Percentiles rank a stretch among this genome's conserved stretches.
These are phyloP conservation scores for Macadamia integrifolia DNA, from an alignment of 164 flowering plant genomes.

Conservation along the genomic window DNA sequence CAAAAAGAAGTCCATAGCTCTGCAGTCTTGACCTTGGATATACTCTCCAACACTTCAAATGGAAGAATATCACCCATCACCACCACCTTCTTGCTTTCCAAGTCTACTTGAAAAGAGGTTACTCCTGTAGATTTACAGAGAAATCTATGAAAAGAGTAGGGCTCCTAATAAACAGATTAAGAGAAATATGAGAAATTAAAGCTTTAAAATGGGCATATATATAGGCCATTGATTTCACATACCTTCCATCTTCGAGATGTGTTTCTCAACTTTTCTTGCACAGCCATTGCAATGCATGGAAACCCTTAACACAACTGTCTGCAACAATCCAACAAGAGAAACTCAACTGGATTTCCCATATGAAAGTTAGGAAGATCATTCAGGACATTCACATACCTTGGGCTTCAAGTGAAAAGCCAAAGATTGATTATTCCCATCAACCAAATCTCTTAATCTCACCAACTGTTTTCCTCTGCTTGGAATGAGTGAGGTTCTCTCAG, in stretches of 20 bases:
- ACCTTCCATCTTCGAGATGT: constrained; percentile 76
- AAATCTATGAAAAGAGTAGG: no score
- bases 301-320: constrained; percentile 76
- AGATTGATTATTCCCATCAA: constrained; percentile 44
- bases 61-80: constrained; percentile 81
- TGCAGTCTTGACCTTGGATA: constrained; percentile 73
- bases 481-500: constrained; percentile 47
- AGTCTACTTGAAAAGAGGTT: constrained; percentile 69
- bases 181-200: no score
- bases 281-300: constrained; percentile 88
- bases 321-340: constrained; percentile 11
- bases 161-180: no score
- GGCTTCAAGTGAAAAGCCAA: constrained; percentile 75
- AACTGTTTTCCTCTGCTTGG: constrained; percentile 22
- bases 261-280: constrained; percentile 72
- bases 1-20: constrained; percentile 52
- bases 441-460: constrained; percentile 45
- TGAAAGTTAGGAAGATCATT: no score
- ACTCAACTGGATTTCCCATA: neutral
- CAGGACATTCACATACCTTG: constrained; percentile 35
- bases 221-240: neutral
- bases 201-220: no score
- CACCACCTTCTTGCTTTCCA: constrained; percentile 84
- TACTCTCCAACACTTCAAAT: constrained; percentile 78
- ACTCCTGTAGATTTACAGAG: constrained; percentile 49